Evolutionary conservation across 768 basidiomycete genomes (phyloP), one percentile per base, ranked within the genome.

Genomic region (Termitomyces sp.): DNA sequence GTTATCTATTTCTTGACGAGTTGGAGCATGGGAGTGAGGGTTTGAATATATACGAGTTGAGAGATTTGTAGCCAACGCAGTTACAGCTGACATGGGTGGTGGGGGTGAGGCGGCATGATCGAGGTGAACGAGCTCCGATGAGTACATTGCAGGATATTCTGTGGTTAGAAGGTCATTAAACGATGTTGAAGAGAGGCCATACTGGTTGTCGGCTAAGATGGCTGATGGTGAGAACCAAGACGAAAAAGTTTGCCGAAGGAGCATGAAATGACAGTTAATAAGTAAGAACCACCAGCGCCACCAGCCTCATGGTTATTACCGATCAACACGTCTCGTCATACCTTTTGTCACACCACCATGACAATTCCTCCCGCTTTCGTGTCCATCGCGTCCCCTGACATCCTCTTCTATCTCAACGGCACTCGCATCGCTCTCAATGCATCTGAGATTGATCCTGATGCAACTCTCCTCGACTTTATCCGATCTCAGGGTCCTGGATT

Each of bases 381-480:
- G 3, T 37, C 37, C 21, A 49, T 50, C 15, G 56, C 56, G 2
- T 51, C 53, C 10, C 22, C 56, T 21, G 30, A 57, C 41, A 54
- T 60, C 56, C 56, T 60, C 42, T 60, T 60, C 59, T 60, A 57
- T 42, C 59, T 60, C 49, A 60, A 60, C 19, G 59, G 59, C 50
- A 60, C 53, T 2, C 56, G 56, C 17, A 57, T 60, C 37, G 30
- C 53, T 14, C 59, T 60, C 50, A 43, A 60, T 32, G 59, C 56
- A 22, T 55, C 56, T 2, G 43, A 50, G 1, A 52, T 60, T 8
- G 59, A 60, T 22, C 59, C 59, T 17, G 59, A 60, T 53, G 59
- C 59, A 19, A 60, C 59, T 45, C 53, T 60, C 0, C 59, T 60
- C 42, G 59, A 60, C 34, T 60, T 60, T 17, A 60, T 60, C 21